Evolutionary conservation across 2,329 filamentous ascomycete genomes (phyloP), one percentile per base, ranked within the genome.

Genomic region (Byssochlamys sp.): DNA sequence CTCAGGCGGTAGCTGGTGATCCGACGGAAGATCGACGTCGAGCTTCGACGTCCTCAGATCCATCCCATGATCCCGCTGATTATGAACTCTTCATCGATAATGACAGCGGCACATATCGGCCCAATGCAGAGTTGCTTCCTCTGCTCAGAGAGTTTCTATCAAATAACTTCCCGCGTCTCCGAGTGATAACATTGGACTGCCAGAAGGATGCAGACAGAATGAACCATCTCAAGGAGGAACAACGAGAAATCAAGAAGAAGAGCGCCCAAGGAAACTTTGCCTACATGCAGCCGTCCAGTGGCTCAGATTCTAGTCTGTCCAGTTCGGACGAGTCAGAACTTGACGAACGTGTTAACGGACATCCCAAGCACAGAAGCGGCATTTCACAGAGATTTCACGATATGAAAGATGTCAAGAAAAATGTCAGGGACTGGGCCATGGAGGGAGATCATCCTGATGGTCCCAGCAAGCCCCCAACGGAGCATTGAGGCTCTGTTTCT

Each of bases 31-130:
- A 80, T 2, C 39, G n/a, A n/a, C 39, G 5, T 31, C 29, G 29
- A 31, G 29, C 39, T 45, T 45, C 39, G 70, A 73, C 2, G 69
- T 55, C 67, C 29, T 63, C 70, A 2, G 74, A 77, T 3, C 69
- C 78, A 2, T 79, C 79, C 3, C 78, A 70, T 4, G 80, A 85
- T 55, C 83, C 83, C 0, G 66, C 70, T 3, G 74, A 83, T 68
- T 97, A 96, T 71, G 88, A 95, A 69, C 82, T 97, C 7, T 79
- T 94, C 62, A 96, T 97, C 67, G 92, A 97, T 77, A 97, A 97
- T 67, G 92, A 96, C 73, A 90, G 86, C 56, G 92, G 92, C 10
- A 97, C 92, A 0, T 97, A 97, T 71, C 84, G 92, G 0, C 92
- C 92, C 0, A 90, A 95, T 67, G 87, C 88, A 57, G 80, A 85